Base-by-base conservation (phyloP, 2,329 filamentous ascomycete species). In the Thelonectria rubi region DNA sequence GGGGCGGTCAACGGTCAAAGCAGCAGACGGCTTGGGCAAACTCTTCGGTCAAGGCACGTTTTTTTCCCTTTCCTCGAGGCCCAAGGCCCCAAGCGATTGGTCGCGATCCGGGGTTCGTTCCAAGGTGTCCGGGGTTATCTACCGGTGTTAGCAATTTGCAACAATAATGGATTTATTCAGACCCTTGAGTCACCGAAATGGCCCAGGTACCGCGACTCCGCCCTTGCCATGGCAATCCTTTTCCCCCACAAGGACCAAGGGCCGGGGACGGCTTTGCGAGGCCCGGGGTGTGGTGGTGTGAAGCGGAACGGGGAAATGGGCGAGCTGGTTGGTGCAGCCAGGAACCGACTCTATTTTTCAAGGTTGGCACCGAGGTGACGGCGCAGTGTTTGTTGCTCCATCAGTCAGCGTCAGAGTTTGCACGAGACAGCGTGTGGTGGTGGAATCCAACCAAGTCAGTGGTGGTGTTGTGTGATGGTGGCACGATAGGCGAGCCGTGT, bases 161-260 rank as follows among this genome's bases (percentile, higher is more conserved):
- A 52, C 46, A 62, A 58, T 62, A 62, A 62, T 62, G 43, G 10
- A 54, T 55, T 62, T 58, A 61, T 43, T 50, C 55, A 62, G 40
- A 39, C 26, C 20, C 50, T 55, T 62, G 55, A 49, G 49, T 62
- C 55, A 62, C 50, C 45, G 32, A 62, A 57, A 57, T 47, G 40
- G 40, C 12, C 45, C 42, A 45, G 17, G 42, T 45, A 48, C 34
- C 21, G 14, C 18, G 46, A 4, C 50, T 54, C 53, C 58, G 46
- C 46, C 39, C 17, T 20, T 40, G 24, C 32, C 32, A 34, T 34
- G 24, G 24, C 24, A 24, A 24, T 34, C 32, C 32, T 14, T 17
- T 39, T 55, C 51, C 58, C 51, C 57, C 52, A 56, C 52, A 56
- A 47, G 42, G 42, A 37, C 34, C 45, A 37, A 39, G 40, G 48